Evolutionary conservation across 176 grass and related monocot species (phyloP).

Genomic region (Panicum miliaceum): DNA sequence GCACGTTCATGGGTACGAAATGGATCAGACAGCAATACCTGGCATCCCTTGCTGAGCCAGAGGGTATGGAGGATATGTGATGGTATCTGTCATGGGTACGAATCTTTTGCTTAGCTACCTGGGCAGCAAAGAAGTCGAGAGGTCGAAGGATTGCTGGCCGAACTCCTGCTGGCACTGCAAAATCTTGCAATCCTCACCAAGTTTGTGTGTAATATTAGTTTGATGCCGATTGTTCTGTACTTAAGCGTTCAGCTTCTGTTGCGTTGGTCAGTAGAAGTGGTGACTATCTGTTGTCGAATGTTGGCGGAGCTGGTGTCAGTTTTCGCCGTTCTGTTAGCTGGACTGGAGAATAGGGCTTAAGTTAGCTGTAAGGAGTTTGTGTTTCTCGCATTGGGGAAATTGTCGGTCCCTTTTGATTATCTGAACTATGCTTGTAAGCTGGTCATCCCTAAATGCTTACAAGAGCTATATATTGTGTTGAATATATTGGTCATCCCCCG

Average conservation of each 20-base stretch:
- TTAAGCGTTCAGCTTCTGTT: neutral
- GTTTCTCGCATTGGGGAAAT: neutral
- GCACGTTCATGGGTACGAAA: neutral
- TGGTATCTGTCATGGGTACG: neutral
- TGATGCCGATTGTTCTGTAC: neutral
- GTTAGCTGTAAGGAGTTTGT: neutral
- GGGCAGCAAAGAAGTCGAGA: neutral
- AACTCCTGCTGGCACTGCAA: neutral
- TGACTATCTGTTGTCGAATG: neutral
- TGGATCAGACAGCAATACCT: neutral
- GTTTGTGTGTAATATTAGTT: neutral
- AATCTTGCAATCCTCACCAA: neutral
- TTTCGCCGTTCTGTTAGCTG: neutral
- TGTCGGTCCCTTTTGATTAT: neutral
- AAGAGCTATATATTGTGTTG: neutral
- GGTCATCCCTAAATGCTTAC: neutral
- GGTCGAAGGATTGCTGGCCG: neutral
- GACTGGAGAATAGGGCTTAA: neutral
- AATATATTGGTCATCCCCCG: too few species aligned
- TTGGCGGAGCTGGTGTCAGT: neutral
- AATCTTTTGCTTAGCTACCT: neutral
- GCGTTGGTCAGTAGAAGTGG: neutral
- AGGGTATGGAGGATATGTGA: neutral
- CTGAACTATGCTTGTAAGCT: neutral
- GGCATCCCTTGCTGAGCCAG: slow-evolving; percentile 1